Percentiles rank a stretch among this genome's conserved stretches.
Conservation (phyloP, 2,329 filamentous ascomycete species). For the Trichoderma atrobrunneum region DNA sequence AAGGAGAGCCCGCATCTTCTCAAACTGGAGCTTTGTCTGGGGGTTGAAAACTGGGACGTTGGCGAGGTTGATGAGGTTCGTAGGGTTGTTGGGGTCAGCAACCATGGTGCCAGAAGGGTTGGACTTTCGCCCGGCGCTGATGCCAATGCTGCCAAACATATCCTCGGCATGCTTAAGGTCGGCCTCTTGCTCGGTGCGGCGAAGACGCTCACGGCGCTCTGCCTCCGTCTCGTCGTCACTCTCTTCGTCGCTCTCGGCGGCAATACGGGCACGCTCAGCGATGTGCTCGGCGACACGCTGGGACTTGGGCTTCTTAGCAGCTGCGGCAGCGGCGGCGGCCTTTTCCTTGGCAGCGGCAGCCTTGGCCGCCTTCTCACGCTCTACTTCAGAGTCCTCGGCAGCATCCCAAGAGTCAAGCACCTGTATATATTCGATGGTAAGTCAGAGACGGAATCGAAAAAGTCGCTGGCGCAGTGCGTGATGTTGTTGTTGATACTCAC, state of each 20-base stretch:
- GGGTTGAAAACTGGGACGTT: slow-evolving; percentile 85
- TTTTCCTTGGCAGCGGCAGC: slow-evolving; percentile 83
- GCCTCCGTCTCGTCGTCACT: slow-evolving; percentile 71
- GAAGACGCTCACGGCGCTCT: slow-evolving; percentile 70
- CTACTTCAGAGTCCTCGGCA: slow-evolving; percentile 92
- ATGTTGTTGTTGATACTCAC: slow-evolving; percentile 47
- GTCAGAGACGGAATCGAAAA: neutral
- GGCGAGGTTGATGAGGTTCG: slow-evolving; percentile 76
- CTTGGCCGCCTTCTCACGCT: slow-evolving; percentile 92
- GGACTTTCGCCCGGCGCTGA: slow-evolving; percentile 63
- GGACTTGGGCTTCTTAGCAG: slow-evolving; percentile 85
- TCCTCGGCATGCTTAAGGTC: slow-evolving; percentile 90
- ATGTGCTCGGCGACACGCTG: slow-evolving; percentile 81
- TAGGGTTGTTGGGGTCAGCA: slow-evolving; percentile 70
- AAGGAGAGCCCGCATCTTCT: slow-evolving; percentile 73
- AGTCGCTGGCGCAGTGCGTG: neutral
- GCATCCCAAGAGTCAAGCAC: slow-evolving; percentile 97
- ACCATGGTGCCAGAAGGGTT: slow-evolving; percentile 64
- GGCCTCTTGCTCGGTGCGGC: slow-evolving; percentile 77
- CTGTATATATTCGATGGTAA: slow-evolving; percentile 42
- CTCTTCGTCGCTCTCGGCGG: slow-evolving; percentile 53
- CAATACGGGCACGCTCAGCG: slow-evolving; percentile 54
- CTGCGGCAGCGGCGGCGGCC: slow-evolving; percentile 81
- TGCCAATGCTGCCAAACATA: slow-evolving; percentile 75
- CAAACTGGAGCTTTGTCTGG: slow-evolving; percentile 80